Conservation (phyloP, 2,329 filamentous ascomycete species). For the Scortechinia acanthostroma region DNA sequence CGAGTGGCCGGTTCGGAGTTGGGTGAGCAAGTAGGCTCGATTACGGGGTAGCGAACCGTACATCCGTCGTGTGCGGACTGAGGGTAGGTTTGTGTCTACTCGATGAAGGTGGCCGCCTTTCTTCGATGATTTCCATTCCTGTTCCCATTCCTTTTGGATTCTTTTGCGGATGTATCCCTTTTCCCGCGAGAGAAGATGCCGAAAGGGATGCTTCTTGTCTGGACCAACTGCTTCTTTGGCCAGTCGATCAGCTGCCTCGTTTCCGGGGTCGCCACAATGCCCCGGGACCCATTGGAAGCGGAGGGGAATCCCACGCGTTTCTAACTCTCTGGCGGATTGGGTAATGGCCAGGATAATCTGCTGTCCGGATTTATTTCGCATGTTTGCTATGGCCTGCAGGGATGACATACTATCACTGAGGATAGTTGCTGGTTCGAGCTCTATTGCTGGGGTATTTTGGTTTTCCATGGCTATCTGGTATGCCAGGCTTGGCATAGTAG, state of each 20-base stretch:
- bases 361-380: no score
- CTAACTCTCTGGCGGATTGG: no score
- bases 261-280: background rate
- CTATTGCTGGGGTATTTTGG: no score
- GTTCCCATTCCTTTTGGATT: background rate
- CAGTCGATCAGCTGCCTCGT: background rate
- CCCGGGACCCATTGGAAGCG: background rate
- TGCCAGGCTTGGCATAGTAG: no score
- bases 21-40: conserved; percentile 9
- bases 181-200: conserved; percentile 7
- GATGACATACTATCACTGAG: no score
- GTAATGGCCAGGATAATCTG: no score
- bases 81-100: background rate
- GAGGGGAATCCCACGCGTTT: no score
- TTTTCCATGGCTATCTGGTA: no score
- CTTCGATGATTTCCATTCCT: background rate
- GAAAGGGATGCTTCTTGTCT: conserved; percentile 7
- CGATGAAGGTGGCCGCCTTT: background rate
- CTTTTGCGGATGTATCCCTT: conserved; percentile 3
- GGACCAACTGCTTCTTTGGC: conserved; percentile 6
- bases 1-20: conserved; percentile 11
- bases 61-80: conserved; percentile 3
- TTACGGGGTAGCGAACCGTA: conserved; percentile 9
- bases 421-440: no score
- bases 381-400: no score